phyloP scores from a whole-genome alignment of 495 filamentous ascomycete species.

The Podospora appendiculata region DNA sequence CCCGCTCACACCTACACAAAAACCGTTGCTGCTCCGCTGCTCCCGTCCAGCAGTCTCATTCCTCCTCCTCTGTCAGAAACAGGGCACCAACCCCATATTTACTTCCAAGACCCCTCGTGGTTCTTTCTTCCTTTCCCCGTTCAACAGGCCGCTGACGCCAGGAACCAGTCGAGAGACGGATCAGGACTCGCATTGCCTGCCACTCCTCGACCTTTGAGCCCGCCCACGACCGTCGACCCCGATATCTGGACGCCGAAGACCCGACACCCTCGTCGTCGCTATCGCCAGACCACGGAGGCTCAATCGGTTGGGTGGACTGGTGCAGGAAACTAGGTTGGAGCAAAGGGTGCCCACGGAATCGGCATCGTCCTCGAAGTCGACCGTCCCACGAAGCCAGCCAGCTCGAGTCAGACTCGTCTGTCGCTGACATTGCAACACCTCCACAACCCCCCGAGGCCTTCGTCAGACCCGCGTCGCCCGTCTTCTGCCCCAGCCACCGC shows the following conservation, averaged over 20 bases:
- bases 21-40: conserved; percentile 16
- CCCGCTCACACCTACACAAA: conserved; percentile 2
- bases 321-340: neutral
- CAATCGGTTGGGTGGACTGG: neutral
- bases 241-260: neutral
- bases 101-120: conserved; percentile 15
- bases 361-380: neutral
- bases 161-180: conserved; percentile 14
- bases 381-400: neutral
- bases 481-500: neutral
- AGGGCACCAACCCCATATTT: conserved; percentile 13
- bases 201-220: neutral
- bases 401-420: neutral
- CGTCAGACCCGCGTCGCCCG: neutral
- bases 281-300: neutral
- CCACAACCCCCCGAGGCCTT: neutral
- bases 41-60: conserved; percentile 8
- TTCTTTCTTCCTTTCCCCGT: conserved; percentile 7
- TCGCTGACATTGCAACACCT: neutral
- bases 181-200: neutral
- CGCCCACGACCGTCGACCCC: neutral
- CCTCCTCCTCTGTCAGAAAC: conserved; percentile 6
- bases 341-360: neutral
- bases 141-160: conserved; percentile 17
- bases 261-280: neutral